Base-by-base conservation (phyloP, 805 yeast species). In the Metschnikowia baotianmanensis region DNA sequence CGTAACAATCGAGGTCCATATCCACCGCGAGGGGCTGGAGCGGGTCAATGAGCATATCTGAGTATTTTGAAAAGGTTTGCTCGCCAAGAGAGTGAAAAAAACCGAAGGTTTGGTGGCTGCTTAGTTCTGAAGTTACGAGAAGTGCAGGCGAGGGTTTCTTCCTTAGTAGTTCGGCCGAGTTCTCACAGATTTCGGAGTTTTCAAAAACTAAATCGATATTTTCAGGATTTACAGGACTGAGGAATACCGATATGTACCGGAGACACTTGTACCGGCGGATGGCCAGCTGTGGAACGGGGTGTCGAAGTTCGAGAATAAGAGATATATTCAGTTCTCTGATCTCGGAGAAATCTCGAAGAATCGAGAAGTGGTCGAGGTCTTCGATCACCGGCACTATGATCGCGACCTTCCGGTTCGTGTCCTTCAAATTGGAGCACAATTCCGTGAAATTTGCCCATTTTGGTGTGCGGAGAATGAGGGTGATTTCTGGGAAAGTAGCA, bases 1-100 rank as follows among this genome's bases (percentile, higher is more conserved):
- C 71, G 56, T 90, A 90, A 0, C 83, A 77, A 13, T 67, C 65
- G 44, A 78, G 70, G 15, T 78, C 76, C 31, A 90, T 63, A 46
- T 81, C 66, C 29, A 72, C 71, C 2, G 68, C 57, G 38, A 83
- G 67, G 0, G 98, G 97, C 56, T 85, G 85, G 22, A 90, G 64
- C 0, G 97, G 97, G 3, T 58, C 61, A 6, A 65, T 61, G 9
- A 63, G 35, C 16, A 42, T 27, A 20, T 51, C 55, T 2, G 46
- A 40, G 19, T 8, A 38, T 2, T 34, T 31, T 1, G 31, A 28
- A 2, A 36, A 23, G 6, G 20, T 23, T 3, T n/a, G 31, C 11
- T 9, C 22, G n/a, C 40, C 24, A 8, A 38, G 18, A 10, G 26
- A 22, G 7, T 19, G 38, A 45, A 45, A 45, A 12, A 25, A 31